phyloP scores from a whole-genome alignment of 2,329 filamentous ascomycete genomes.

The Trichoderma atroviride region DNA sequence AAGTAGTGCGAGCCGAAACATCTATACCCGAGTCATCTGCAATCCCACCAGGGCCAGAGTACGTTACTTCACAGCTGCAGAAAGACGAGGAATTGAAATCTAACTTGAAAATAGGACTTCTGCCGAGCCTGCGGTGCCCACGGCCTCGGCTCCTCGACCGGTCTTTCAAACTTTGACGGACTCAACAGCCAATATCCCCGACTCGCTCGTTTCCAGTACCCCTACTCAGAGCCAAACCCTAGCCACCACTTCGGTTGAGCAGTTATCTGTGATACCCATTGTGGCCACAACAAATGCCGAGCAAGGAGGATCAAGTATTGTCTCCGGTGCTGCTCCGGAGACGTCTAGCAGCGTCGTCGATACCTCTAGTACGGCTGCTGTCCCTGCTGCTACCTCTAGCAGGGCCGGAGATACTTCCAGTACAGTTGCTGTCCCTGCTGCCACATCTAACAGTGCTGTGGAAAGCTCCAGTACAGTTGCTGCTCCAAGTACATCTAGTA shows the following conservation, averaged over 20 bases:
- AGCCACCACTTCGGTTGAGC: not conserved
- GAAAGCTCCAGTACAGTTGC: not conserved
- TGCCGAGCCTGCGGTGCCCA: not conserved
- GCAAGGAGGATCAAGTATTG: not conserved
- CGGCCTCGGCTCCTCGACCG: slow-evolving; percentile 20
- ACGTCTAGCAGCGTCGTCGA: not conserved
- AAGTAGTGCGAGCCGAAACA: slow-evolving; percentile 31
- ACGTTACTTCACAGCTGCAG: not conserved
- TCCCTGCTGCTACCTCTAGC: not conserved
- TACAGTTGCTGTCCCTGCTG: not conserved
- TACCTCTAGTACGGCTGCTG: not conserved
- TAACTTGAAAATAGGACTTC: not conserved
- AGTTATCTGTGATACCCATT: slow-evolving; percentile 11
- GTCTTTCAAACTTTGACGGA: slow-evolving; percentile 16
- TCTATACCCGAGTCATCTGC: not conserved
- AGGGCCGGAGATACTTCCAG: not conserved
- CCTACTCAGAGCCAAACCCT: not conserved
- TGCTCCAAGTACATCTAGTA: not conserved
- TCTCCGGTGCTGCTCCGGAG: not conserved
- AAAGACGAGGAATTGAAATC: not conserved
- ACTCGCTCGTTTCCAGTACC: slow-evolving; percentile 19
- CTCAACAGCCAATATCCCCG: slow-evolving; percentile 24
- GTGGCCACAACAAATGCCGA: not conserved
- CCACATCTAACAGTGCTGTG: not conserved
- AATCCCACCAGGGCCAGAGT: slow-evolving; percentile 1